Conservation (phyloP, 148 eudicot species). For the Nepenthes mirabilis region DNA sequence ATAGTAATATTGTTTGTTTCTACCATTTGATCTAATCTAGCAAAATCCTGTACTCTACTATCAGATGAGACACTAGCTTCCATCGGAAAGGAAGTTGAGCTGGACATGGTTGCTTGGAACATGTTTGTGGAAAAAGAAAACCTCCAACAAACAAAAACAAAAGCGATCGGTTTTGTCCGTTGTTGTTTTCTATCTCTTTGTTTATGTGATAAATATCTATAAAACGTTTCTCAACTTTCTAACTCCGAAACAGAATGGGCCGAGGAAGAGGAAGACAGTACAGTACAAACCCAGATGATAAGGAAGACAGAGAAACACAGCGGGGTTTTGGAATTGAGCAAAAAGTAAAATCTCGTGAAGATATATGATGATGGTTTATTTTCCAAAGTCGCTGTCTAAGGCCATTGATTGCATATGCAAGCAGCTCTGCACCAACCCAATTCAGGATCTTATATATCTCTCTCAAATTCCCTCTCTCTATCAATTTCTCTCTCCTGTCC, state of each 20-base stretch:
- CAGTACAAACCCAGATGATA: too few species aligned
- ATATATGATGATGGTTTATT: conserved; percentile 20
- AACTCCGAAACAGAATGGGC: background rate
- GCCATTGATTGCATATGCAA: conserved; percentile 33
- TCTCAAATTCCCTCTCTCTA: background rate
- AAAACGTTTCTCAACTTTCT: background rate
- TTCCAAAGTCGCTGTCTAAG: conserved; percentile 29
- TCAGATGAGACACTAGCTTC: conserved; percentile 30
- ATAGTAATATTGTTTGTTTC: conserved; percentile 17
- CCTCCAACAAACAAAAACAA: conserved; percentile 36
- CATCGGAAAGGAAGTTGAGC: conserved; percentile 55
- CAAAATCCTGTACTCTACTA: conserved; percentile 22
- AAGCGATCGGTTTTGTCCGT: conserved; percentile 9
- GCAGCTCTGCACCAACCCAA: conserved; percentile 13
- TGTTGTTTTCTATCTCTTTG: conserved; percentile 15
- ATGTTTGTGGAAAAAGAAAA: conserved; percentile 12
- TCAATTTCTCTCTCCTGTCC: background rate
- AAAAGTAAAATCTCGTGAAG: conserved; percentile 23
- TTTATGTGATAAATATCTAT: conserved; percentile 8
- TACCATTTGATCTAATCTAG: conserved; percentile 37
- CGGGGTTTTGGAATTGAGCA: too few species aligned
- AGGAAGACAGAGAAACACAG: too few species aligned
- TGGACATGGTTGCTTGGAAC: conserved; percentile 52
- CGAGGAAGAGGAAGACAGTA: background rate
- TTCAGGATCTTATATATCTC: conserved; percentile 5